These are phyloP conservation scores for Salvia sclarea DNA, from an alignment of 305 asterid genomes.

Conservation along the genomic window DNA sequence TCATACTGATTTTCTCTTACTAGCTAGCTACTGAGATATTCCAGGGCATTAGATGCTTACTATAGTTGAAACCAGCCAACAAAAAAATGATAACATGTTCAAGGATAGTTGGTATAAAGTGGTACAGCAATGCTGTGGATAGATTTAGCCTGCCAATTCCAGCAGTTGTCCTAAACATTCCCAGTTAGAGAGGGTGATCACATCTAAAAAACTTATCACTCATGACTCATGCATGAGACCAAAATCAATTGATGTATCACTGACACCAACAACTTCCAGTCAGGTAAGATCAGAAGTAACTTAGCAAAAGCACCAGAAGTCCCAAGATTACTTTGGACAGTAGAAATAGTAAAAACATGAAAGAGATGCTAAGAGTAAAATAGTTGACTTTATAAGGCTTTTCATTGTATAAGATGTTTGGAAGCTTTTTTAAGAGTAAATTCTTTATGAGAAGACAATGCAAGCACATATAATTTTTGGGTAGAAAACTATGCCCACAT, in stretches of 20 bases:
- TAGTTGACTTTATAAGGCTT: not conserved
- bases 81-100: not conserved
- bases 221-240: not conserved
- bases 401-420: not conserved
- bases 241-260: slow-evolving; percentile 1
- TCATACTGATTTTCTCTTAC: slow-evolving; percentile 11
- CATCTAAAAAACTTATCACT: not conserved
- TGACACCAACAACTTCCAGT: slow-evolving; percentile 18
- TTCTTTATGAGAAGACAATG: not conserved
- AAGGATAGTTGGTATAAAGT: too few species aligned
- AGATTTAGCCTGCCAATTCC: slow-evolving; percentile 12
- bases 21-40: not conserved
- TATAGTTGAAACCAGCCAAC: not conserved
- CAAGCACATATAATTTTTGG: not conserved
- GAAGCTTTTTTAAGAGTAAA: not conserved
- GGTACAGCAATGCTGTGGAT: not conserved
- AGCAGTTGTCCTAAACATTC: not conserved
- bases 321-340: not conserved
- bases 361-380: slow-evolving; percentile 9
- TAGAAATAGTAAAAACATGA: slow-evolving; percentile 11
- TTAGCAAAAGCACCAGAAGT: too few species aligned
- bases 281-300: slow-evolving; percentile 15
- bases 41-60: slow-evolving; percentile 7
- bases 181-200: not conserved
- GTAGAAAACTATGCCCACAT: not conserved